Evolutionary conservation across 805 yeast genomes (phyloP).

Genomic region (Monosporozyma solicola): DNA sequence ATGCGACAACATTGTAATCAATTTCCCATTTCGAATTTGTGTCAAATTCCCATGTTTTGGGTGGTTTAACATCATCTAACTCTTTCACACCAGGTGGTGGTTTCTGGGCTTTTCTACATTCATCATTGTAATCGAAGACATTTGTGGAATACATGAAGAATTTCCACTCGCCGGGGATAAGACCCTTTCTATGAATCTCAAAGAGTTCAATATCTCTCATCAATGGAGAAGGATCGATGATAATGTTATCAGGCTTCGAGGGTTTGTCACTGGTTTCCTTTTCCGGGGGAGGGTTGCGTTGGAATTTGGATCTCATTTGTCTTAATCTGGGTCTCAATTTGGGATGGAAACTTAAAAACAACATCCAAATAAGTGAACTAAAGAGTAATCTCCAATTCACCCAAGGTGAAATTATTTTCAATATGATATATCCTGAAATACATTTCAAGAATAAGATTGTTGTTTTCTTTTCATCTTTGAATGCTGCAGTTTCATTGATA

Average conservation of each 20-base stretch:
- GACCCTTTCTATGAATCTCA: slow-evolving; percentile 62
- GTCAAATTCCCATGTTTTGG: slow-evolving; percentile 66
- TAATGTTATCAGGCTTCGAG: slow-evolving; percentile 27
- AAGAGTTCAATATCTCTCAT: slow-evolving; percentile 59
- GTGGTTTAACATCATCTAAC: slow-evolving; percentile 53
- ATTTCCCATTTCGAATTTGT: slow-evolving; percentile 53
- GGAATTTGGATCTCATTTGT: not conserved
- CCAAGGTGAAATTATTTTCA: slow-evolving; percentile 39
- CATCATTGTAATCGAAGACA: slow-evolving; percentile 45
- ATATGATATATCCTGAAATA: slow-evolving; percentile 31
- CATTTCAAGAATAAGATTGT: slow-evolving; percentile 47
- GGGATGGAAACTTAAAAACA: slow-evolving; percentile 53
- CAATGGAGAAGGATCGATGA: slow-evolving; percentile 64
- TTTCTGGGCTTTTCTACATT: slow-evolving; percentile 37
- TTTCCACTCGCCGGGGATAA: slow-evolving; percentile 53
- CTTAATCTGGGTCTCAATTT: slow-evolving; percentile 20
- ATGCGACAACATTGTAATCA: slow-evolving; percentile 44
- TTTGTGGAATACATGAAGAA: slow-evolving; percentile 47
- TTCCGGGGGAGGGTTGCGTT: too few relatives aligned
- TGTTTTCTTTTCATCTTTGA: slow-evolving; percentile 58
- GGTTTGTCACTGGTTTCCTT: not conserved
- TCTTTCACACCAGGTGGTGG: slow-evolving; percentile 57
- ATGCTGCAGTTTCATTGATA: slow-evolving; percentile 56
- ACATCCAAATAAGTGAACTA: slow-evolving; percentile 49
- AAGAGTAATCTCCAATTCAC: slow-evolving; percentile 60